phyloP scores from a whole-genome alignment of 1,284 basidiomycete genomes.

The Meira miltonrushii region DNA sequence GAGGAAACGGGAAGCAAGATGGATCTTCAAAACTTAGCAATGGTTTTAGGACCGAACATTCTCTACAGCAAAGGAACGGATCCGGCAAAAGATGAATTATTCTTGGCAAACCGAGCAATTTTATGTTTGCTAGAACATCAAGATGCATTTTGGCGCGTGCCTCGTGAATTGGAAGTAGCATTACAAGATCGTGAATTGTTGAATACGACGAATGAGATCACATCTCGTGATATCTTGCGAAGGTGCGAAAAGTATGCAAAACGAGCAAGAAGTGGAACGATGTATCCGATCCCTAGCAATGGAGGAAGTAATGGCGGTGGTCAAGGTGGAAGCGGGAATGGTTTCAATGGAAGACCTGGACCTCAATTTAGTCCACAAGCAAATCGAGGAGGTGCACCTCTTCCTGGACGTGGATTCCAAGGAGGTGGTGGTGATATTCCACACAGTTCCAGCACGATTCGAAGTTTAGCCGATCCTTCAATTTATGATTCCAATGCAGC shows the following conservation, averaged over 20 bases:
- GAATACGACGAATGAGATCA: constrained; percentile 37
- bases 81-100: constrained; percentile 85
- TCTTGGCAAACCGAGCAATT: constrained; percentile 68
- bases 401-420: too few relatives aligned
- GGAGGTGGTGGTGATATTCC: too few relatives aligned
- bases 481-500: too few relatives aligned
- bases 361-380: too few relatives aligned
- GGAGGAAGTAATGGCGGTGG: background rate
- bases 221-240: constrained; percentile 43
- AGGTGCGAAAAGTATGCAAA: constrained; percentile 44
- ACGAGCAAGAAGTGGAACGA: constrained; percentile 13
- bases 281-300: constrained; percentile 8
- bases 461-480: too few relatives aligned
- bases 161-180: constrained; percentile 41
- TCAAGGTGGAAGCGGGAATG: constrained; percentile 11
- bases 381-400: too few relatives aligned
- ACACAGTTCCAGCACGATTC: too few relatives aligned
- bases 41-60: constrained; percentile 94
- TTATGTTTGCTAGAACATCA: constrained; percentile 75
- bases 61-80: constrained; percentile 78
- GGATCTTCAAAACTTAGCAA: constrained; percentile 94
- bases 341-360: background rate
- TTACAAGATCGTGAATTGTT: constrained; percentile 47
- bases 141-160: constrained; percentile 67
- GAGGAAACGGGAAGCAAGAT: constrained; percentile 98